Base-by-base conservation (phyloP, 192 early-diverging fungal species). In the Umbelopsis ramanniana region DNA sequence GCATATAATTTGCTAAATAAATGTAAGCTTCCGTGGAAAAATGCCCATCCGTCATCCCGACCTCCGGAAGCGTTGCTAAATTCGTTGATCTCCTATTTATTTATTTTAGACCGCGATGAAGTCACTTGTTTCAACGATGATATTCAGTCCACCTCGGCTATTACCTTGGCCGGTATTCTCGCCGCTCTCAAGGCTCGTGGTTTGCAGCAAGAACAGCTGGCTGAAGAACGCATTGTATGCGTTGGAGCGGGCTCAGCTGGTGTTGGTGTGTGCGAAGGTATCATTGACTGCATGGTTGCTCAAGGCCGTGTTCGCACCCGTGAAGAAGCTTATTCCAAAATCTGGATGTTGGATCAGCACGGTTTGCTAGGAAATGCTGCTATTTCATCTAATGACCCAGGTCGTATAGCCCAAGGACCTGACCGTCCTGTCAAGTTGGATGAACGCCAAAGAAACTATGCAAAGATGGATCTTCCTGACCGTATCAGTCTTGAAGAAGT, bases 301-400 rank as follows among this genome's bases (percentile, higher is more conserved):
- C 78, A 79, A 48, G 78, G 78, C 24, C 70, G 70, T 12, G 74
- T 79, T 24, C 54, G 33, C 1, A 72, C 80, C 5, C 80, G 84
- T 23, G 80, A 83, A 57, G 84, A 86, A 50, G 84, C 84, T 14
- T 86, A 86, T 72, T 72, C 68, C 24, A 74, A 68, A 23, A 83
- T 86, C 72, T 86, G 84, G 84, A 86, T 86, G 84, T 63, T 86
- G 72, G 84, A 86, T 48, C 82, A 86, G 66, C 48, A 83, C 40
- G 84, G 84, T 23, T 75, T 86, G 12, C 52, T 86, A 23, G 84
- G 84, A 37, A 86, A 86, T 54, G 15, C 76, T 8, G 74, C 78
- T 29, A 40, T 80, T 38, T 60, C 74, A 22, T 21, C 72, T 50
- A 76, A 71, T 17, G 82, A 81, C 38, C 72, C 77, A 3, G 33